These are phyloP conservation scores for Kodamaea leandrae DNA, from an alignment of 805 yeast genomes.

Conservation along the genomic window DNA sequence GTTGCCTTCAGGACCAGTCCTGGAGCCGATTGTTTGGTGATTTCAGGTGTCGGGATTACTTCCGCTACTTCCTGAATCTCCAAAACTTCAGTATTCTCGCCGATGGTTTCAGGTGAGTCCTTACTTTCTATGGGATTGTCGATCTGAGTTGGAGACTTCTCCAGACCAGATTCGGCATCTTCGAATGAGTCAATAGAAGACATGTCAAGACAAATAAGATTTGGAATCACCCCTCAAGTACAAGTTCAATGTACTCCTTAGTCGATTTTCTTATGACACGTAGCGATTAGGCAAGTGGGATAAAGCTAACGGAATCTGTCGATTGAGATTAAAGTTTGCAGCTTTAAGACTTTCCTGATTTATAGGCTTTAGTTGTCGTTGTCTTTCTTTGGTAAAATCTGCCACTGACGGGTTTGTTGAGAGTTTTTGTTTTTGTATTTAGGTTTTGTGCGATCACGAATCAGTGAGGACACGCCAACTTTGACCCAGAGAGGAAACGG, in stretches of 20 bases:
- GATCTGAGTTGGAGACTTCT: neutral
- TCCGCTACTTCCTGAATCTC: neutral
- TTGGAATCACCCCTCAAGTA: no score
- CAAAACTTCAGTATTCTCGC: neutral
- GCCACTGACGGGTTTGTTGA: neutral
- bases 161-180: slow-evolving; percentile 16
- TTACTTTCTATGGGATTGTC: neutral
- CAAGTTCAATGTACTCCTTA: no score
- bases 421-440: slow-evolving; percentile 1
- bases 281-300: no score
- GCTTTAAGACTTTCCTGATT: no score
- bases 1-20: neutral
- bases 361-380: no score
- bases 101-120: no score
- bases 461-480: slow-evolving; percentile 1
- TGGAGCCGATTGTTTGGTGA: neutral
- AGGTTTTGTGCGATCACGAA: slow-evolving; percentile 1
- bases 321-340: no score
- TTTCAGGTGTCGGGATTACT: neutral
- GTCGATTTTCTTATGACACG: no score
- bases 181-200: slow-evolving; percentile 23
- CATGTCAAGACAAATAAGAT: no score
- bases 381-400: slow-evolving; percentile 1
- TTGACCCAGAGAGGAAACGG: no score
- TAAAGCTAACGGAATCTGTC: no score